These are phyloP conservation scores for Schizophyllum amplum DNA, from an alignment of 1,284 basidiomycete genomes.

Conservation along the genomic window DNA sequence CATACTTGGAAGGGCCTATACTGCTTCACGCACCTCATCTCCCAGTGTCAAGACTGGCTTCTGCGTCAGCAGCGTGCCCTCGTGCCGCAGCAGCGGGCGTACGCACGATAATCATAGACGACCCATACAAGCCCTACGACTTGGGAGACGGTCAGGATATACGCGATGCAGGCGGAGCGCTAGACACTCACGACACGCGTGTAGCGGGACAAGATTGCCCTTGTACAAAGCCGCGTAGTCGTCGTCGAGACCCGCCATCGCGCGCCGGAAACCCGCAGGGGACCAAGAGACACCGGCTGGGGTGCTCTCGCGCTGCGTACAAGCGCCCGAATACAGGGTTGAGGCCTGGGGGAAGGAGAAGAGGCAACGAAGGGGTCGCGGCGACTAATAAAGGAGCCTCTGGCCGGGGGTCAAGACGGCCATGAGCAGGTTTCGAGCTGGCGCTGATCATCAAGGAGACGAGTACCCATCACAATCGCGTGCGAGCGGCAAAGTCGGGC, in stretches of 20 bases:
- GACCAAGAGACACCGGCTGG: neutral
- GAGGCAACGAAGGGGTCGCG: neutral
- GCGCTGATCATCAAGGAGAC: neutral
- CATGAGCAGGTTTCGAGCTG: neutral
- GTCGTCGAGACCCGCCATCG: neutral
- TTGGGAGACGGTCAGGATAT: slow-evolving; percentile 3
- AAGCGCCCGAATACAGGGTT: neutral
- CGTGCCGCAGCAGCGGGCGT: neutral
- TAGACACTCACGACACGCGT: neutral
- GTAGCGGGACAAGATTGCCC: neutral
- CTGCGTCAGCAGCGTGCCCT: neutral
- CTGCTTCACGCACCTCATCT: slow-evolving; percentile 23
- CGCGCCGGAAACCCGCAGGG: neutral
- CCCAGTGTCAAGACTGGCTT: slow-evolving; percentile 20
- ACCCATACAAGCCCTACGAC: slow-evolving; percentile 26
- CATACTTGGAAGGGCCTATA: slow-evolving; percentile 10
- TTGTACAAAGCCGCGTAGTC: neutral
- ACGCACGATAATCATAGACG: slow-evolving; percentile 26
- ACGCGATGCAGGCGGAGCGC: neutral
- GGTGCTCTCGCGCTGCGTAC: neutral
- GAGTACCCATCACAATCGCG: neutral
- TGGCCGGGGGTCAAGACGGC: neutral
- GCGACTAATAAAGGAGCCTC: neutral
- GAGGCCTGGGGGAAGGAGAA: neutral
- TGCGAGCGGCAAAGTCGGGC: neutral